Percentiles rank a stretch among this genome's conserved stretches.
Conservation (phyloP, 768 basidiomycete species). For the Amanita subjunquillea region DNA sequence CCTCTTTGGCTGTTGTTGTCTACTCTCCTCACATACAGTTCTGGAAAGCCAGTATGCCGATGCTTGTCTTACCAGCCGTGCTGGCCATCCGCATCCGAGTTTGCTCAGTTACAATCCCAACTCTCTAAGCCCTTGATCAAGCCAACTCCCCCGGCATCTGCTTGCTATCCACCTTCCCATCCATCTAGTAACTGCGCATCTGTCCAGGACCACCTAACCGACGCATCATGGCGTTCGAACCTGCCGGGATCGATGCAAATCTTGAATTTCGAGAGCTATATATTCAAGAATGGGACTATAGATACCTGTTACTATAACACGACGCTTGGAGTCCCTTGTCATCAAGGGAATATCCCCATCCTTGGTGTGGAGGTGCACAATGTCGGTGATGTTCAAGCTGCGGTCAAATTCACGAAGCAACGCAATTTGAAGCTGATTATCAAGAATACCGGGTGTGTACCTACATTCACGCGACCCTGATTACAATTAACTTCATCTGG, state of each 20-base stretch:
- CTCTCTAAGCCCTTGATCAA: neutral
- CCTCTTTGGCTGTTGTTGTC: neutral
- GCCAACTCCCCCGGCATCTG: neutral
- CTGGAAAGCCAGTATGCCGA: neutral
- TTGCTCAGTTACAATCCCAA: neutral
- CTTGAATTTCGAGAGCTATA: neutral
- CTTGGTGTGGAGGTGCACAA: constrained; percentile 29
- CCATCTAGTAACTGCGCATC: neutral
- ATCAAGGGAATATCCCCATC: neutral
- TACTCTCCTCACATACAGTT: neutral
- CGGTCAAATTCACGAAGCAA: constrained; percentile 7
- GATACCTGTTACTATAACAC: neutral
- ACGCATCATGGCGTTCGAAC: neutral
- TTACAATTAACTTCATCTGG: neutral
- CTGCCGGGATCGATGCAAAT: neutral
- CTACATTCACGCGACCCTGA: neutral
- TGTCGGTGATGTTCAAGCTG: constrained; percentile 26
- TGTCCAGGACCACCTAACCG: neutral
- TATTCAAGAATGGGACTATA: neutral
- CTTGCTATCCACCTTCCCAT: neutral
- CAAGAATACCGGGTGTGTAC: constrained; percentile 22
- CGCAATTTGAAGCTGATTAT: constrained; percentile 27
- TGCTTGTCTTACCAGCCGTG: neutral
- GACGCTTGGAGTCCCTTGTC: neutral
- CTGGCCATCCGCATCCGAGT: neutral